Percentiles rank a stretch among this genome's conserved stretches.
Conservation (phyloP, 179 eudicot genomes). For the Pouteria campechiana region DNA sequence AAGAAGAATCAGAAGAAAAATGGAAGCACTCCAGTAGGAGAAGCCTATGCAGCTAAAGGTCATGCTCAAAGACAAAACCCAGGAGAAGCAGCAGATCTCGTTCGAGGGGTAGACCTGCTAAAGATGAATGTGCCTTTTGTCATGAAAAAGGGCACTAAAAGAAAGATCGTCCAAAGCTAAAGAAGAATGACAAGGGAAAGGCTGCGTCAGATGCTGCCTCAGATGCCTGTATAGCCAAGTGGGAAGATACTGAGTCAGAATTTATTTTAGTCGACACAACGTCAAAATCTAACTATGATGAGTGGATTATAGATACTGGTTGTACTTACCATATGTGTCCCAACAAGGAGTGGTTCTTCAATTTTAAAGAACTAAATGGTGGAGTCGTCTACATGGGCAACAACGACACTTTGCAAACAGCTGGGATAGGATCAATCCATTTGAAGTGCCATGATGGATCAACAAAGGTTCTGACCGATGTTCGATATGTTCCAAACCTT, state of each 20-base stretch:
- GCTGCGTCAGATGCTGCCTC: too few species aligned
- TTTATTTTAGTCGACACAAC: background rate
- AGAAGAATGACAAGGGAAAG: background rate
- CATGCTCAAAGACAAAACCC: too few species aligned
- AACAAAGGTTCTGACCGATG: background rate
- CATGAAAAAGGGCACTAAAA: background rate
- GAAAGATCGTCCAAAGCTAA: background rate
- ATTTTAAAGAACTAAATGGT: background rate
- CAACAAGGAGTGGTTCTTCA: background rate
- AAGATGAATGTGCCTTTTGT: constrained; percentile 1
- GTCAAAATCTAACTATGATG: background rate
- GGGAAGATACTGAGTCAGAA: background rate
- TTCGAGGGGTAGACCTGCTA: background rate
- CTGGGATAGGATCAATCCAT: background rate
- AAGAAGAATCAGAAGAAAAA: background rate
- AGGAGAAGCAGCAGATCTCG: background rate
- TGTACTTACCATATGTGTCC: constrained; percentile 4
- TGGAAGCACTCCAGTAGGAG: too few species aligned
- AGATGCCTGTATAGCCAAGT: background rate
- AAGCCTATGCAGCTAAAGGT: background rate
- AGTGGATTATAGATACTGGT: constrained; percentile 4
- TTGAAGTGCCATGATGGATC: background rate
- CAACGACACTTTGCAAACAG: background rate
- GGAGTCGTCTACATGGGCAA: background rate
- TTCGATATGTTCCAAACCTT: background rate